phyloP scores from a whole-genome alignment of 2,329 filamentous ascomycete genomes.

The Neodidymelliopsis sp. region DNA sequence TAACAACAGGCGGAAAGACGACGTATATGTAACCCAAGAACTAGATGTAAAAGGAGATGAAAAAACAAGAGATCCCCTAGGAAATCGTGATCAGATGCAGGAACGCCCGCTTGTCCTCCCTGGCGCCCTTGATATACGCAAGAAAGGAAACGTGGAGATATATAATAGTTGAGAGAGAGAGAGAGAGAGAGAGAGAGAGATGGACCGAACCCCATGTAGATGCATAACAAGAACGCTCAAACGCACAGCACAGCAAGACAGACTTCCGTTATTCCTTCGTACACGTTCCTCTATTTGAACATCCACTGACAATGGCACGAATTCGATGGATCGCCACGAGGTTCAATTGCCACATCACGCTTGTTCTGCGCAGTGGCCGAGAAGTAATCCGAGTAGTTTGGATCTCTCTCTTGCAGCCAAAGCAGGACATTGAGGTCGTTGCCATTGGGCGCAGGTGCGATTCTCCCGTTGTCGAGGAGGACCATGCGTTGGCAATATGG shows the following conservation, averaged over 20 bases:
- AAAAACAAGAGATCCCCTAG: not conserved
- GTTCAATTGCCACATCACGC: slow-evolving; percentile 19
- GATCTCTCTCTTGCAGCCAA: slow-evolving; percentile 52
- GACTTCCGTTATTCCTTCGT: slow-evolving; percentile 4
- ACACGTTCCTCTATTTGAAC: slow-evolving; percentile 38
- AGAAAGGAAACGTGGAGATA: not conserved
- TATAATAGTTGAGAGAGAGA: not conserved
- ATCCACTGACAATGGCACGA: slow-evolving; percentile 52
- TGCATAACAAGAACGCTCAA: slow-evolving; percentile 19
- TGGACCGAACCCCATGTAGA: not conserved
- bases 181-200: not conserved
- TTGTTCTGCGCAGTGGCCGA: slow-evolving; percentile 20
- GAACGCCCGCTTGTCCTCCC: slow-evolving; percentile 1
- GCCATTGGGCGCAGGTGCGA: slow-evolving; percentile 47
- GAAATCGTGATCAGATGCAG: not conserved
- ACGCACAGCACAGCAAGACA: slow-evolving; percentile 14
- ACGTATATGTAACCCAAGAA: not conserved
- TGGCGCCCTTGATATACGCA: slow-evolving; percentile 12
- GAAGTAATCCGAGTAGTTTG: slow-evolving; percentile 40
- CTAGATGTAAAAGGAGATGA: not conserved
- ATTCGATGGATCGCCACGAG: slow-evolving; percentile 37
- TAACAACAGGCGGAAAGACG: not conserved
- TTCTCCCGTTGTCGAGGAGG: slow-evolving; percentile 60
- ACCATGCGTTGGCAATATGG: slow-evolving; percentile 73
- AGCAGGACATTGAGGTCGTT: slow-evolving; percentile 49